Conservation (phyloP, 1,284 basidiomycete species). For the Pseudozyma thailandica region DNA sequence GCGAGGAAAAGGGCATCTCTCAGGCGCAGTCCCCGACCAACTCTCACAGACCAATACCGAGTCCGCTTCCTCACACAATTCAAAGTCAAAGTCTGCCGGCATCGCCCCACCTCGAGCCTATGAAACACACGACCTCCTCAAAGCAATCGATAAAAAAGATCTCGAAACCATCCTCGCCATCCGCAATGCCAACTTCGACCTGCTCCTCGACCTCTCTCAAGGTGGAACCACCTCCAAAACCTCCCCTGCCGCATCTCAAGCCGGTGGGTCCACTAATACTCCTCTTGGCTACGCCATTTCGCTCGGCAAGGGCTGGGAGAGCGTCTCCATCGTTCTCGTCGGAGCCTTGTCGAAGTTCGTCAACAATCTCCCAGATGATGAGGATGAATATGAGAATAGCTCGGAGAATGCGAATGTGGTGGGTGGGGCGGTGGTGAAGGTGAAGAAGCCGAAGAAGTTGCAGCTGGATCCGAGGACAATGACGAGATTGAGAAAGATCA, state of each 20-base stretch:
- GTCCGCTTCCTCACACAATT: not conserved
- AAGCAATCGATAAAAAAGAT: constrained; percentile 64
- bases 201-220: constrained; percentile 58
- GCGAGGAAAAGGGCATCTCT: constrained; percentile 28
- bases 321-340: constrained; percentile 55
- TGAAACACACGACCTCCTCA: constrained; percentile 63
- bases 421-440: constrained; percentile 14
- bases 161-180: constrained; percentile 62
- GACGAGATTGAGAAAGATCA: constrained; percentile 56
- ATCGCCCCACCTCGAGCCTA: constrained; percentile 23
- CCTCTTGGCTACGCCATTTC: constrained; percentile 60
- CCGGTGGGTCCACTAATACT: constrained; percentile 45
- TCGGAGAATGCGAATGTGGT: constrained; percentile 2
- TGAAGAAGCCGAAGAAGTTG: constrained; percentile 38
- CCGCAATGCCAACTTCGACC: constrained; percentile 61
- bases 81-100: constrained; percentile 7
- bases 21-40: constrained; percentile 20
- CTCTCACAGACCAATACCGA: not conserved
- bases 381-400: constrained; percentile 32
- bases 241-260: constrained; percentile 31
- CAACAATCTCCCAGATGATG: constrained; percentile 63
- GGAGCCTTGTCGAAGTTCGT: constrained; percentile 64
- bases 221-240: constrained; percentile 26
- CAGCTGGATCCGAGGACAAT: constrained; percentile 55
- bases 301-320: constrained; percentile 58